Evolutionary conservation across 495 filamentous ascomycete genomes (phyloP), one percentile per base, ranked within the genome.

Genomic region (Physcia stellaris): DNA sequence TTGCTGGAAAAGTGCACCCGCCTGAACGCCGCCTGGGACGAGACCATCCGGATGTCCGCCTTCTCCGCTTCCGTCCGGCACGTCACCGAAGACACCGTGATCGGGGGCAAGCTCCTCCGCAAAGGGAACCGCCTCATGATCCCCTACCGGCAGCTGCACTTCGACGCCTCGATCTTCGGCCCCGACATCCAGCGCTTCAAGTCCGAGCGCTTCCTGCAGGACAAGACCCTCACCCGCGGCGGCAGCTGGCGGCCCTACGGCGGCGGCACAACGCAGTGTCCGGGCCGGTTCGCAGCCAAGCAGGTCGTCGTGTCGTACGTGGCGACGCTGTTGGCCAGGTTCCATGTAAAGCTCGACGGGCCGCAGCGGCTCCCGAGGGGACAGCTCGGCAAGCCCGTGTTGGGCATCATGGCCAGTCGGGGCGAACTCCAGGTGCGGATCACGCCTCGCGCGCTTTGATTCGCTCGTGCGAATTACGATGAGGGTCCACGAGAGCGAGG

Each of bases 131-230:
- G 50, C 6, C 28, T 59, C 35, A 52, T 59, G 45, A 43, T 59
- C 3, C 52, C 56, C 10, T 45, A 53, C 34, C 54, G 54, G 0
- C 54, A 54, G 29, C 42, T 59, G 19, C 51, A 57, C 20, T 55
- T 53, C 32, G 45, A 55, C 37, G 47, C 43, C 37, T 12, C 34
- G 11, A 39, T 51, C 5, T 56, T 54, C 20, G 50, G 53, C 2
- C 24, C 17, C 3, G 39, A 51, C 16, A 24, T 32, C 15, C 12
- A 34, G 22, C n/a, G 13, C 12, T 56, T 40, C 24, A 10, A 36
- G 4, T 42, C 52, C 24, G 39, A 42, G 50, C 53, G 56, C 26
- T 60, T 46, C 30, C 31, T 50, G 7, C 35, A 49, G 13, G 41
- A 45, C 13, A 39, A 35, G 21, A 18, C 18, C 3, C 45, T 42